Base-by-base conservation (phyloP, 306 rosid species). In the Casuarina equisetifolia region DNA sequence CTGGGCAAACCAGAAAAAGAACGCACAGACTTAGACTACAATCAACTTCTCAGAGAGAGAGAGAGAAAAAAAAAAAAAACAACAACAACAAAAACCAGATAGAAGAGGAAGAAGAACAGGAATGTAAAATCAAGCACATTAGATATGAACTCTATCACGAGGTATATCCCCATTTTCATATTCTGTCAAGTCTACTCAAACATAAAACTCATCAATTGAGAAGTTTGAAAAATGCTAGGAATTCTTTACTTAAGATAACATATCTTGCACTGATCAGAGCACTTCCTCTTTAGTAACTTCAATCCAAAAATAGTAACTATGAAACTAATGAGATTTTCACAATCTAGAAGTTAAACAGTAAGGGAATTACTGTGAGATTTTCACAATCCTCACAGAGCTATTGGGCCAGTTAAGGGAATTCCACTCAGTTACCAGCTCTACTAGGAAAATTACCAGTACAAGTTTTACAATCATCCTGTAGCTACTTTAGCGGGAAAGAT, bases 1-100 rank as follows among this genome's bases (percentile, higher is more conserved):
- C 98, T 94, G 79, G 20, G 67, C 54, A 81, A 82, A 49, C 68
- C 48, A 76, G 69, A 77, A 55, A 64, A 61, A 39, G 5, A 69
- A 36, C 50, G 63, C 9, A 57, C 57, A 44, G 12, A 51, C 77
- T 57, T 8, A 25, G 19, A 77, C 62, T 6, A 45, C 40, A n/a
- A 35, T 17, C 10, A 61, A 63, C 9, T 5, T 16, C n/a, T 62
- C 9, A 10, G 19, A 11, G n/a, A n/a, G n/a, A n/a, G n/a, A 12
- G 3, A 48, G 54, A 71, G 61, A 76, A 40, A 48, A 9, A 4
- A 69, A 13, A 35, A 25, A 25, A 25, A 25, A 25, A 25, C 0
- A 25, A 25, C 0, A 25, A 25, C 32, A 25, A 25, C 32, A 25
- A 25, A 51, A 17, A 38, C 43, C 45, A 73, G 12, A 39, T 5